Conservation (phyloP, 129 eudicot genomes). For the Saposhnikovia divaricata region DNA sequence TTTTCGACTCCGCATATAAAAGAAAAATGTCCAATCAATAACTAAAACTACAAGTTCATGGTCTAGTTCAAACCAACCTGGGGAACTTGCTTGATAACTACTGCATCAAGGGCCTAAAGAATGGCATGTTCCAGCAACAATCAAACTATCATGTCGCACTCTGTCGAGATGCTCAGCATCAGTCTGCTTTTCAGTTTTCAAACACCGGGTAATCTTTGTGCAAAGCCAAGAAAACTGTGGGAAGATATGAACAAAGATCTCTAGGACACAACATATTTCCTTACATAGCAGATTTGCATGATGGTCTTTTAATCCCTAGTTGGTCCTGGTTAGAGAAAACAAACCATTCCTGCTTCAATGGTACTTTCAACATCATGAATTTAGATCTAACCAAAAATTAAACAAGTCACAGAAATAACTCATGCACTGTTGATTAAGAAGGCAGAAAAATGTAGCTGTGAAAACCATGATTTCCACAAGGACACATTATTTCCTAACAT, state of each 20-base stretch:
- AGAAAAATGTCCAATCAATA: no score
- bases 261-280: constrained; percentile 67
- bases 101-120: no score
- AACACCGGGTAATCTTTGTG: no score
- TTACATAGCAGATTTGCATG: constrained; percentile 61
- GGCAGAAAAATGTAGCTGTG: constrained; percentile 77
- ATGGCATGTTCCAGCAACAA: no score
- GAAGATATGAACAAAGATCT: constrained; percentile 70
- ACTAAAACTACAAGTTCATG: no score
- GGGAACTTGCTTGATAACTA: no score
- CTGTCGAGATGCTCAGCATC: no score
- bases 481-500: constrained; percentile 72
- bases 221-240: no score
- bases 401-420: constrained; percentile 63
- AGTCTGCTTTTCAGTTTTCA: no score
- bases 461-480: constrained; percentile 69
- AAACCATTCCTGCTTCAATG: background rate
- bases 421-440: constrained; percentile 72
- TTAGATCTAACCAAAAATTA: background rate
- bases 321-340: constrained; percentile 56
- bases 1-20: no score
- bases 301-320: constrained; percentile 82
- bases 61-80: no score
- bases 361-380: background rate
- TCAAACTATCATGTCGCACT: no score